Percentiles rank a stretch among this genome's conserved stretches.
Conservation (phyloP, 208 protist genomes). For the Trypanosoma mega region DNA sequence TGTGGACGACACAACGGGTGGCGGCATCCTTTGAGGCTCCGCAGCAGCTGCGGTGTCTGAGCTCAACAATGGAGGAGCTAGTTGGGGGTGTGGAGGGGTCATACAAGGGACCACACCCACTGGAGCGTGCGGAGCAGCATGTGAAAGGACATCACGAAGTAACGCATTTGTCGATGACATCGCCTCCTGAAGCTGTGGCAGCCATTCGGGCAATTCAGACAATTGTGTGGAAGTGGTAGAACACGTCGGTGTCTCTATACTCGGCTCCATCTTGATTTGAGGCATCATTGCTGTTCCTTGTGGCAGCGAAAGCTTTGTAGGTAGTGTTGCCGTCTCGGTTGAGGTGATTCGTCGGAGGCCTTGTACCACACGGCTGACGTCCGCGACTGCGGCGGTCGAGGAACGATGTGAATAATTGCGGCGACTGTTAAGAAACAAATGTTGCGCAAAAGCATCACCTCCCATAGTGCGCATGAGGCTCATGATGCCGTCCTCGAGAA, state of each 20-base stretch:
- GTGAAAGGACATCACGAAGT: neutral
- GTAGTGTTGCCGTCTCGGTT: too few relatives aligned
- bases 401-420: neutral
- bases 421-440: neutral
- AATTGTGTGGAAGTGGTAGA: too few relatives aligned
- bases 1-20: neutral
- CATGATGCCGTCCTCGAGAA: constrained; percentile 21
- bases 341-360: neutral
- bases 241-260: too few relatives aligned
- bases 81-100: neutral
- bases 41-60: neutral
- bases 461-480: constrained; percentile 19
- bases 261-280: too few relatives aligned
- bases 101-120: too few relatives aligned
- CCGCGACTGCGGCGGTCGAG: neutral
- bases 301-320: too few relatives aligned
- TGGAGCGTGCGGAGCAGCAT: neutral
- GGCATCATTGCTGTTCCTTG: too few relatives aligned
- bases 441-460: constrained; percentile 19
- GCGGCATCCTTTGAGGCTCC: neutral
- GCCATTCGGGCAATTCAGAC: neutral
- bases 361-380: neutral
- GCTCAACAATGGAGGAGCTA: neutral
- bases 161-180: neutral
- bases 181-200: neutral